These are phyloP conservation scores for Ganoderma resinaceum DNA, from an alignment of 1,284 basidiomycete species.

Conservation along the genomic window DNA sequence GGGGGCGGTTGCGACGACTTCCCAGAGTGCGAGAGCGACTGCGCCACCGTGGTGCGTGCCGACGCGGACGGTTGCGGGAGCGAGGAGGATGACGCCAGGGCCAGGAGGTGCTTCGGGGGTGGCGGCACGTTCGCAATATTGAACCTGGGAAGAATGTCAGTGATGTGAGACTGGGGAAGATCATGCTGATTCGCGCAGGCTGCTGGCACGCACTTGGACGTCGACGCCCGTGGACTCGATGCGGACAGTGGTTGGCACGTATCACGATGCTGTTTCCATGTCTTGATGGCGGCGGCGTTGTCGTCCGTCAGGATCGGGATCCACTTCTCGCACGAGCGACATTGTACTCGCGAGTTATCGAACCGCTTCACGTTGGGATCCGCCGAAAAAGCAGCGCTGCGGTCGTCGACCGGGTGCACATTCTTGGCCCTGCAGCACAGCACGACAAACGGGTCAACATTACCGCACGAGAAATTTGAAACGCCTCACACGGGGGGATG, in stretches of 20 bases:
- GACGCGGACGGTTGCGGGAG: slow-evolving; percentile 34
- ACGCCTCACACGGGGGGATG: neutral
- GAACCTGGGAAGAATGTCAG: slow-evolving; percentile 14
- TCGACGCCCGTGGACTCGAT: slow-evolving; percentile 23
- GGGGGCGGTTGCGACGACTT: slow-evolving; percentile 35
- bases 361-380: slow-evolving; percentile 75
- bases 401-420: slow-evolving; percentile 55
- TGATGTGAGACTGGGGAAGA: neutral
- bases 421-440: slow-evolving; percentile 34
- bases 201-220: slow-evolving; percentile 33
- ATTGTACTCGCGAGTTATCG: slow-evolving; percentile 72
- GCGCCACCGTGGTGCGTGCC: slow-evolving; percentile 28
- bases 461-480: neutral
- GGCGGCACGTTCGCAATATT: slow-evolving; percentile 43
- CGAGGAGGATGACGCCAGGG: slow-evolving; percentile 42
- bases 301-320: slow-evolving; percentile 48
- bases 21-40: slow-evolving; percentile 24
- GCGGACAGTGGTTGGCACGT: slow-evolving; percentile 36
- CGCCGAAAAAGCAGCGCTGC: slow-evolving; percentile 60
- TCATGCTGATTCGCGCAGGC: neutral
- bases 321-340: slow-evolving; percentile 73
- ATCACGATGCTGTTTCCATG: slow-evolving; percentile 43
- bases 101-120: slow-evolving; percentile 43
- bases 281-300: slow-evolving; percentile 37
- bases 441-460: slow-evolving; percentile 15